Evolutionary conservation across 768 basidiomycete species (phyloP), one percentile per base, ranked within the genome.

Genomic region (Coprinopsis cinerea): DNA sequence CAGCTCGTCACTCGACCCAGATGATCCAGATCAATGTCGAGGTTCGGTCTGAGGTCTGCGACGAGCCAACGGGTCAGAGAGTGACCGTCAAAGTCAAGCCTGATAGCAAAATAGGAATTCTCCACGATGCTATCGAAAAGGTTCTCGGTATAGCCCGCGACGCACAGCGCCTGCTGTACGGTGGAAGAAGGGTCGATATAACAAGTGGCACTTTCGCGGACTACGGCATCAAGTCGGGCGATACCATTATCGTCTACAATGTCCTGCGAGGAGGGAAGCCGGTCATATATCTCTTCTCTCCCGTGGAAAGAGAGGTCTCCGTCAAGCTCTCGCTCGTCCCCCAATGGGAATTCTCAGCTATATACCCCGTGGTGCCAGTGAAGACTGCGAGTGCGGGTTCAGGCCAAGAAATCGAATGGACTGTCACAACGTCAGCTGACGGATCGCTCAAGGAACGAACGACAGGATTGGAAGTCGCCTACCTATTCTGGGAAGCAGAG

Each of bases 171-270:
- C 77, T 96, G 53, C 93, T 94, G 68, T 92, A 96, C 58, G 93
- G 93, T 51, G 95, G 94, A 48, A 96, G 96, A 79, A 95, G 96
- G 69, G 82, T 97, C 50, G 93, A 97, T 71, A 94, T 97, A 67
- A 18, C 30, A 22, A 22, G 22, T 30, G 11, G 15, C 14, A 30
- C 27, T 4, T 2, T 36, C 13, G 23, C 42, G 14, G 40, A 43
- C 20, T 50, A 50, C 17, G 36, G 43, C 4, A 25, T 57, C 1
- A 4, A 34, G 37, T 23, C 40, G 1, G 46, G 47, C 1, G 28
- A 26, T 23, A 20, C 32, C 2, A 25, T 53, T 26, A 5, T 49
- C 17, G 18, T 53, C 4, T 4, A 13, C 5, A 27, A 25, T 20
- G 24, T 5, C 5, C 39, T 32, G n/a, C 39, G 28, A 15, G 53